phyloP scores from a whole-genome alignment of 2,329 filamentous ascomycete genomes.

The Sporothrix pallida region DNA sequence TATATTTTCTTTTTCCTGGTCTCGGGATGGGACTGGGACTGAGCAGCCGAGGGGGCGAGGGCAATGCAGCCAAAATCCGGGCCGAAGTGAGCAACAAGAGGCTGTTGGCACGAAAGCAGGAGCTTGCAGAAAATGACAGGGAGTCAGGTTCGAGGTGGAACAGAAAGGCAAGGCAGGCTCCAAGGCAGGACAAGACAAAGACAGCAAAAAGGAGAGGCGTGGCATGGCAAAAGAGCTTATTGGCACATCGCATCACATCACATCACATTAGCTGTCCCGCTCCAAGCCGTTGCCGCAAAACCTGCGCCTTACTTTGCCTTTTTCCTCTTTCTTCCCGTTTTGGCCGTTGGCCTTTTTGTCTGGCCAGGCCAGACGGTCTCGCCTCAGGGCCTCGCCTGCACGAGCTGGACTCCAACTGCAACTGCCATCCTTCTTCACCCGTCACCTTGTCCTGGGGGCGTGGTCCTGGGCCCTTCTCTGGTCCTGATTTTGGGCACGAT shows the following conservation, averaged over 20 bases:
- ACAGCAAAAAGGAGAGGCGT: not conserved
- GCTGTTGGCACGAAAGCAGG: conserved; percentile 8
- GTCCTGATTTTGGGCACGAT: not conserved
- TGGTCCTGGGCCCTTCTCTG: not conserved
- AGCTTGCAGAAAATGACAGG: not conserved
- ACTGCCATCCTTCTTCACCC: not conserved
- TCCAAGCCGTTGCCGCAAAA: not conserved
- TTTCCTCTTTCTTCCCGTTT: not conserved
- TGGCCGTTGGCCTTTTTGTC: not conserved
- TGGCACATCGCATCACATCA: not conserved
- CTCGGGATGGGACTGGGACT: not conserved
- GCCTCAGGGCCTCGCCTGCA: not conserved
- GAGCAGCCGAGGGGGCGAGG: not conserved
- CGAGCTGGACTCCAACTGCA: not conserved
- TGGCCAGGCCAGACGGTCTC: not conserved
- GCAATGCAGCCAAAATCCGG: not conserved
- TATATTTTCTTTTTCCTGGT: not conserved
- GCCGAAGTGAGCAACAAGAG: not conserved
- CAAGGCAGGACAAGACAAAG: no score
- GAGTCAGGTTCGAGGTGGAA: no score
- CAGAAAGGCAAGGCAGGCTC: no score
- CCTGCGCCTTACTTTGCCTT: not conserved
- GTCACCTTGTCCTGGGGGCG: not conserved
- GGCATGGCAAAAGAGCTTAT: not conserved
- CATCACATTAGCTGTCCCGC: not conserved